phyloP scores from a whole-genome alignment of 306 rosid genomes.

The Rosa lucieae region DNA sequence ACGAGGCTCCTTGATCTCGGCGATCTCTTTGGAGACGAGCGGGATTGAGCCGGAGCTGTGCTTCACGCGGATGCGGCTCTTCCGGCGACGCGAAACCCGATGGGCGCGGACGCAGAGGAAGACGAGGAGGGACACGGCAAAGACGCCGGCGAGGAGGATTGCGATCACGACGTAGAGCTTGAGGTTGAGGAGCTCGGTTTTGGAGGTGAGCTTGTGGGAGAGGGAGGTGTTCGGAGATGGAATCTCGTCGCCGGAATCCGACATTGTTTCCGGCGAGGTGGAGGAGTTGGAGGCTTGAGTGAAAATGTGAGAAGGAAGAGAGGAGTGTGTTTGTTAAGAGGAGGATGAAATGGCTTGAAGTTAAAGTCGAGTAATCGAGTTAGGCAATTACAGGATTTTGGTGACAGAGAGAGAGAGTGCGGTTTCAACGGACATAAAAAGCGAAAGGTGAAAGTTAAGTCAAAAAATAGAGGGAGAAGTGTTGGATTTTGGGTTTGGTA shows the following conservation, averaged over 20 bases:
- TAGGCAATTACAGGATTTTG: slow-evolving; percentile 2
- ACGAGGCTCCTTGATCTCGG: slow-evolving; percentile 39
- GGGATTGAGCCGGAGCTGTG: slow-evolving; percentile 87
- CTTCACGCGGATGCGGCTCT: slow-evolving; percentile 36
- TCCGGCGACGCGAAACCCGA: slow-evolving; percentile 38
- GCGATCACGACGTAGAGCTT: slow-evolving; percentile 54
- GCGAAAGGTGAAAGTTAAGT: slow-evolving; percentile 6
- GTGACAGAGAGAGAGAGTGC: slow-evolving; percentile 19
- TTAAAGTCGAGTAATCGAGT: not conserved
- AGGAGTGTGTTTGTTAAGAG: slow-evolving; percentile 28
- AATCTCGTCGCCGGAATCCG: slow-evolving; percentile 20
- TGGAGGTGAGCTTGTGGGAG: slow-evolving; percentile 39
- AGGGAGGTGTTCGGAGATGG: slow-evolving; percentile 30
- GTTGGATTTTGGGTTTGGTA: slow-evolving; percentile 27
- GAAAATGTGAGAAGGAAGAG: slow-evolving; percentile 13
- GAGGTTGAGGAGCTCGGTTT: slow-evolving; percentile 37
- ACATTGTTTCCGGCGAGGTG: slow-evolving; percentile 47
- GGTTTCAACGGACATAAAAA: slow-evolving; percentile 59
- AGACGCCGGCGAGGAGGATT: slow-evolving; percentile 28
- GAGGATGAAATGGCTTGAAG: slow-evolving; percentile 2
- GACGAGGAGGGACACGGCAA: slow-evolving; percentile 42
- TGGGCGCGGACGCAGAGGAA: slow-evolving; percentile 50
- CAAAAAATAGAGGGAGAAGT: not conserved
- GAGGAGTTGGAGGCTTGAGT: not conserved
- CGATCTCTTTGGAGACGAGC: slow-evolving; percentile 75